A percentile compares a stretch with the other conserved stretches of the same genome.
These are phyloP conservation scores for Phytophthora pini DNA, from an alignment of 352 stramenopile genomes.

Conservation along the genomic window DNA sequence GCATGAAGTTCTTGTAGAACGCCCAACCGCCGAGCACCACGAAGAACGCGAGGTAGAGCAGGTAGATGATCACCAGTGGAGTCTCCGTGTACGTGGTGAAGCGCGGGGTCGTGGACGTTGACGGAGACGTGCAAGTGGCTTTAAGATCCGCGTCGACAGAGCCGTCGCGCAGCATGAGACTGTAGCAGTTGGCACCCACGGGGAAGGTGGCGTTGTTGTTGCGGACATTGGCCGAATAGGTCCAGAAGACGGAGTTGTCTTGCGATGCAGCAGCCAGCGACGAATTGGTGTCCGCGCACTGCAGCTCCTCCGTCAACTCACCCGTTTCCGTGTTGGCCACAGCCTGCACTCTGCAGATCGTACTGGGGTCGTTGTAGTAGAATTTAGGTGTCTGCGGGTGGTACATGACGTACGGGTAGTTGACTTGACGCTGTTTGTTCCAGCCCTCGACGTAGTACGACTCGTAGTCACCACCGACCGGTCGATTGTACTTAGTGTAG, in stretches of 20 bases:
- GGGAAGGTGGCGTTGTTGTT: conserved; percentile 67
- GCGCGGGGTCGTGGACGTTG: conserved; percentile 10
- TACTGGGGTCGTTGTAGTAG: conserved; percentile 38
- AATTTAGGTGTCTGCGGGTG: conserved; percentile 37
- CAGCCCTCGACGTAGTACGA: conserved; percentile 46
- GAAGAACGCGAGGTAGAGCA: conserved; percentile 43
- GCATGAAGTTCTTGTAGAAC: conserved; percentile 30
- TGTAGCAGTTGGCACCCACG: conserved; percentile 46
- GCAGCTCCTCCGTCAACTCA: conserved; percentile 34
- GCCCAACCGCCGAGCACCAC: conserved; percentile 29
- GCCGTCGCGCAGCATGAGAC: conserved; percentile 35
- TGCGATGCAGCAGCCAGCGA: conserved; percentile 38
- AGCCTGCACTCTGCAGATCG: conserved; percentile 40
- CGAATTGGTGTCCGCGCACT: conserved; percentile 41
- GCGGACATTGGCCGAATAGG: conserved; percentile 39
- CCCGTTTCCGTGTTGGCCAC: conserved; percentile 28
- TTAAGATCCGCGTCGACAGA: conserved; percentile 26
- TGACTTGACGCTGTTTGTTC: conserved; percentile 43
- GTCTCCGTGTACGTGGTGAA: conserved; percentile 37
- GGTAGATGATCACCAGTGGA: conserved; percentile 37
- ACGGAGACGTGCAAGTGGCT: conserved; percentile 20
- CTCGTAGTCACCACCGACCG: conserved; percentile 35
- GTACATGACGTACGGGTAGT: conserved; percentile 44
- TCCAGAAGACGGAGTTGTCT: conserved; percentile 50
- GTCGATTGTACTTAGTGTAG: conserved; percentile 47